Conservation (phyloP, 2,329 filamentous ascomycete species). For the Arthrobotrys entomopaga region DNA sequence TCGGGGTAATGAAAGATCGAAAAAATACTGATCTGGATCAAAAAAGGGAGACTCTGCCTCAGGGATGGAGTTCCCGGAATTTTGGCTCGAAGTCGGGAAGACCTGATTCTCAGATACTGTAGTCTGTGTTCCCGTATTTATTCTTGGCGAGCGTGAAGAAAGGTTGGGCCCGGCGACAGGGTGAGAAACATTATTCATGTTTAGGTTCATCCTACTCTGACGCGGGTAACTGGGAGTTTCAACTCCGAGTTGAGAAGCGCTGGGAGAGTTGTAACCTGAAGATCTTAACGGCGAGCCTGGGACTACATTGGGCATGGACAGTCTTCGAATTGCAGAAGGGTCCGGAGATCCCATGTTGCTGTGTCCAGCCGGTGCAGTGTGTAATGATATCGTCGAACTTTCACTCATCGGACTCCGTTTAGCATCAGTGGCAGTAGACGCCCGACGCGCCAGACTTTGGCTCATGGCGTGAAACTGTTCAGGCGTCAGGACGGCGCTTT, state of each 20-base stretch:
- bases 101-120: too few relatives aligned
- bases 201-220: background rate
- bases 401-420: conserved; percentile 23
- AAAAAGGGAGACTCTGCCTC: background rate
- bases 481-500: conserved; percentile 7
- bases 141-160: too few relatives aligned
- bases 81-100: too few relatives aligned
- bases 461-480: conserved; percentile 32
- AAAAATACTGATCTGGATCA: conserved; percentile 4
- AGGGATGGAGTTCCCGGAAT: background rate
- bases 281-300: conserved; percentile 2
- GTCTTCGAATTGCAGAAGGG: background rate
- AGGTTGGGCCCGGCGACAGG: too few relatives aligned
- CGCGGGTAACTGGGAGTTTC: background rate
- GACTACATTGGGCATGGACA: conserved; percentile 4
- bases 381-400: background rate
- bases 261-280: background rate
- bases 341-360: conserved; percentile 5
- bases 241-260: background rate
- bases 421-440: background rate
- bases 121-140: too few relatives aligned
- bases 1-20: conserved; percentile 31
- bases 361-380: background rate
- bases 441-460: conserved; percentile 1
- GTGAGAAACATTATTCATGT: background rate